These are phyloP conservation scores for Auricularia cornea DNA, from an alignment of 768 basidiomycete species.

Conservation along the genomic window DNA sequence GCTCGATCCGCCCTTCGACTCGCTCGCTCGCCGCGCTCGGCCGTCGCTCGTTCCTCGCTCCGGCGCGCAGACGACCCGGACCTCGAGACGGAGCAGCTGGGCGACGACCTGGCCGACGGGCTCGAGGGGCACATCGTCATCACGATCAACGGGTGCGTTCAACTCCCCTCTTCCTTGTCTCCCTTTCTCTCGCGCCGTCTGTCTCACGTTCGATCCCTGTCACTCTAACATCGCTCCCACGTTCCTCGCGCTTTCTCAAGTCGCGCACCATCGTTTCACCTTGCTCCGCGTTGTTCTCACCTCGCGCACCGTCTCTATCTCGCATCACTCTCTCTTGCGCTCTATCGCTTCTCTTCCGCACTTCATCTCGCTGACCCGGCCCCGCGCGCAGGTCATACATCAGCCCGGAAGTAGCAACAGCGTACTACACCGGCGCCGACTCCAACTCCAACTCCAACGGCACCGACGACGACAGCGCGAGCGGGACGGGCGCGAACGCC, in stretches of 20 bases:
- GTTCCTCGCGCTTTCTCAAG: too few relatives aligned
- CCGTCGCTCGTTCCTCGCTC: too few relatives aligned
- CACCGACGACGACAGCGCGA: background rate
- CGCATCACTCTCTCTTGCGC: background rate
- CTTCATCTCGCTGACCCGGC: background rate
- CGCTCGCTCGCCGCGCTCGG: too few relatives aligned
- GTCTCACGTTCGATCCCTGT: too few relatives aligned
- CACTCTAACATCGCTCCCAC: too few relatives aligned
- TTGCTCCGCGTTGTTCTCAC: too few relatives aligned
- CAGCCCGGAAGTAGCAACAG: background rate
- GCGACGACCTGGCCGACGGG: background rate
- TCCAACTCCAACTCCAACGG: background rate
- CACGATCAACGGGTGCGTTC: background rate
- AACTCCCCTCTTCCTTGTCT: background rate
- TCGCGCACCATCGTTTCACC: too few relatives aligned
- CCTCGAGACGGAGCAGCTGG: background rate
- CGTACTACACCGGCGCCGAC: background rate
- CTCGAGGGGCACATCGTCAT: background rate
- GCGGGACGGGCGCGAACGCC: background rate
- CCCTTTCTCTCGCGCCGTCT: too few relatives aligned
- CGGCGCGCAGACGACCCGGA: background rate
- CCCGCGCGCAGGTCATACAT: background rate
- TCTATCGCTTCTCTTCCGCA: too few relatives aligned
- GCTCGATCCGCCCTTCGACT: too few relatives aligned
- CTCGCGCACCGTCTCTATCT: too few relatives aligned